Conservation (phyloP, 805 yeast species). For the Kazachstania psychrophila region DNA sequence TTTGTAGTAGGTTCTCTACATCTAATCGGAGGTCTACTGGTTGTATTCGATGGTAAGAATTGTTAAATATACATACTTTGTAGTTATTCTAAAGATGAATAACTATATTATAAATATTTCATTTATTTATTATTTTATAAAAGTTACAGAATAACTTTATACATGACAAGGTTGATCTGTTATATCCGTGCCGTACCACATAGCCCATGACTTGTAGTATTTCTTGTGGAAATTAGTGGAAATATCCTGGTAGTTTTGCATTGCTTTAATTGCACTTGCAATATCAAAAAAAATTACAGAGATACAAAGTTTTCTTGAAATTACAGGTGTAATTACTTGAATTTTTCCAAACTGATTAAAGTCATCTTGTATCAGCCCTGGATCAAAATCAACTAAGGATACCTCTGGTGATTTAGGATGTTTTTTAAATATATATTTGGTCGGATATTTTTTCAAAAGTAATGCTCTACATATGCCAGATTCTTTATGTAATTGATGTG, state of each 20-base stretch:
- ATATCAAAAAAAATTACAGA: conserved; percentile 52
- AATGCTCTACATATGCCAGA: conserved; percentile 37
- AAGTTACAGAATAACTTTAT: not conserved
- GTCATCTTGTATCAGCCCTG: conserved; percentile 38
- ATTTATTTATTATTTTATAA: not conserved
- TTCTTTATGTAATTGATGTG: not conserved
- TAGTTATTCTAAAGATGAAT: not conserved
- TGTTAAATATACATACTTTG: not conserved
- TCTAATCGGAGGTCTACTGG: conserved; percentile 86
- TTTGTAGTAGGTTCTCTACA: conserved; percentile 93
- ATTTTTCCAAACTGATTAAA: conserved; percentile 51
- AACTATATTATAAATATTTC: not conserved
- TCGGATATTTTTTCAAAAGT: conserved; percentile 34
- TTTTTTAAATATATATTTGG: conserved; percentile 2
- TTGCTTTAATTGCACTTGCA: conserved; percentile 50
- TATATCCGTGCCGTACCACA: conserved; percentile 60
- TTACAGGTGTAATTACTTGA: conserved; percentile 54
- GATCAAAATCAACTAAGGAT: conserved; percentile 39
- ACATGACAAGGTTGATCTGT: conserved; percentile 45
- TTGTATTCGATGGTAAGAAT: conserved; percentile 51
- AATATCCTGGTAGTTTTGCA: conserved; percentile 34
- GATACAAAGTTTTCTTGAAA: conserved; percentile 55
- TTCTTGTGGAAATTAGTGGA: conserved; percentile 33
- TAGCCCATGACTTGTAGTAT: conserved; percentile 47
- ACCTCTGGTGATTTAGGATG: conserved; percentile 4